Evolutionary conservation across 495 filamentous ascomycete species (phyloP).

Genomic region (Hypoxylon trugodes): DNA sequence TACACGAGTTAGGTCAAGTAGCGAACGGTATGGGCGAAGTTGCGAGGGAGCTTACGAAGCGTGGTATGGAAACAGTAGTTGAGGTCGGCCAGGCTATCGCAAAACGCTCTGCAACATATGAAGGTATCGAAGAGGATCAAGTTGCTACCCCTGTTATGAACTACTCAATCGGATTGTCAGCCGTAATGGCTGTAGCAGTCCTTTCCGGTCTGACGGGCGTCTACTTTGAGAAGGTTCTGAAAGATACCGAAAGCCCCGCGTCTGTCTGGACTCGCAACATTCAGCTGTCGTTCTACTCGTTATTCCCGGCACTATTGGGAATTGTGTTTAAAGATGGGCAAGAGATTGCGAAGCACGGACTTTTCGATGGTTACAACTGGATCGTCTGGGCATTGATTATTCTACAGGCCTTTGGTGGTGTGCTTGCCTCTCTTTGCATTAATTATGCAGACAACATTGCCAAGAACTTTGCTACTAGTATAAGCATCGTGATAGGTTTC

Average conservation of each 20-base stretch:
- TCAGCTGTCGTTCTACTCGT: conserved; percentile 89
- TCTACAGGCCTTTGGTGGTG: conserved; percentile 83
- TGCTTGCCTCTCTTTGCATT: conserved; percentile 83
- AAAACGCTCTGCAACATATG: conserved; percentile 91
- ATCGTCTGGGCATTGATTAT: conserved; percentile 87
- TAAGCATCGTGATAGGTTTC: conserved; percentile 86
- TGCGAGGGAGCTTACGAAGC: conserved; percentile 58
- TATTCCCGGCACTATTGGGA: conserved; percentile 86
- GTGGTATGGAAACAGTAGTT: conserved; percentile 50
- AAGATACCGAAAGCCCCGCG: conserved; percentile 72
- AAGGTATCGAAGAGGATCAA: conserved; percentile 88
- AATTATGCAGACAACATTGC: conserved; percentile 88
- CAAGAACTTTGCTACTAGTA: conserved; percentile 90
- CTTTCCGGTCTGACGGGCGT: conserved; percentile 87
- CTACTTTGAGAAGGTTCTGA: conserved; percentile 95
- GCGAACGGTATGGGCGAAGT: conserved; percentile 54
- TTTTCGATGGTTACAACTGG: conserved; percentile 93
- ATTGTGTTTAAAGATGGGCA: conserved; percentile 87
- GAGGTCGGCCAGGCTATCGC: conserved; percentile 58
- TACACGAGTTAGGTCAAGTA: conserved; percentile 66
- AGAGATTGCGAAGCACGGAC: conserved; percentile 80
- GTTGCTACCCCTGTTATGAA: conserved; percentile 73
- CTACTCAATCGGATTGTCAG: conserved; percentile 75
- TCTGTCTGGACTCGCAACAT: conserved; percentile 94
- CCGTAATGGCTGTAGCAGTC: conserved; percentile 77